These are phyloP conservation scores for Pestalotiopsis sp. DNA, from an alignment of 2,329 filamentous ascomycete species.

Conservation along the genomic window DNA sequence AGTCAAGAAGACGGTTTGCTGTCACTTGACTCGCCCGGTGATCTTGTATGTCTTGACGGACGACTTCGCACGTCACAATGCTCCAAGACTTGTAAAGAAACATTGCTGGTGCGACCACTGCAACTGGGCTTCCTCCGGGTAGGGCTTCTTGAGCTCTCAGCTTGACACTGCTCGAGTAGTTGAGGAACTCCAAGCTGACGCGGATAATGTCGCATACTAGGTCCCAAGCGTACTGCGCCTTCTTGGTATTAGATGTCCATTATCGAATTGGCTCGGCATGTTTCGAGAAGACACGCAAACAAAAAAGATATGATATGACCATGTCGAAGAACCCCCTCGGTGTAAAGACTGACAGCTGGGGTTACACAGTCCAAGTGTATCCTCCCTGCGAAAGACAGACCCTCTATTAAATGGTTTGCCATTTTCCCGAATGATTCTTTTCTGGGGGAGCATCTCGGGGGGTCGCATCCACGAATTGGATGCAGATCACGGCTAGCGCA, in stretches of 20 bases:
- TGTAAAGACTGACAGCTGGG: too few relatives aligned
- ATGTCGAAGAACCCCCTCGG: background rate
- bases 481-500: slow-evolving; percentile 5
- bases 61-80: background rate
- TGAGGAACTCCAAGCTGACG: background rate
- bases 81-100: background rate
- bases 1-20: too few relatives aligned
- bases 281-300: background rate
- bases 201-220: background rate
- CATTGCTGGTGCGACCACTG: background rate
- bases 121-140: background rate
- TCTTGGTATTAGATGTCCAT: too few relatives aligned
- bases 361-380: too few relatives aligned
- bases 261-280: background rate
- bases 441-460: background rate
- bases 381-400: background rate
- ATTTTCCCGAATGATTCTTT: background rate
- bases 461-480: slow-evolving; percentile 1
- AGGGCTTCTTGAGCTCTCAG: background rate
- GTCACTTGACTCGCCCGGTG: too few relatives aligned
- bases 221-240: background rate
- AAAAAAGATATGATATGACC: background rate
- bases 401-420: background rate
- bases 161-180: background rate
- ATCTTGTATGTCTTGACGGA: too few relatives aligned